These are phyloP conservation scores for Stephania cephalantha DNA, from an alignment of 164 flowering plant genomes.

Conservation along the genomic window DNA sequence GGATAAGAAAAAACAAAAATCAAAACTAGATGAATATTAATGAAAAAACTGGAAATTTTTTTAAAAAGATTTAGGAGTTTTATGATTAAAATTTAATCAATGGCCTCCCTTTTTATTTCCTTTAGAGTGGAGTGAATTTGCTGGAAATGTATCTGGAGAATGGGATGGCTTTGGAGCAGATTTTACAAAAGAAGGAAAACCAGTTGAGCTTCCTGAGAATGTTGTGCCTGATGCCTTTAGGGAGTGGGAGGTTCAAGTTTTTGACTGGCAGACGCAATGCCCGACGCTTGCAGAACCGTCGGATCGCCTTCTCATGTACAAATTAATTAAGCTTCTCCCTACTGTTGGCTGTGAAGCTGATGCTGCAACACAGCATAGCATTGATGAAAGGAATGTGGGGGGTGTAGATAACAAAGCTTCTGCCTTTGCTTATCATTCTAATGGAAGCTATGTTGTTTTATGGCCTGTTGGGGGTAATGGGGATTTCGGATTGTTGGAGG, in stretches of 20 bases:
- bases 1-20: too few species aligned
- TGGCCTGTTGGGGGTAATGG: constrained; percentile 42
- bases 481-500: constrained; percentile 32
- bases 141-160: constrained; percentile 76
- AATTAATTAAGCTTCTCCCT: constrained; percentile 68
- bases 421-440: constrained; percentile 60
- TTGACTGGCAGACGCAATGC: constrained; percentile 97
- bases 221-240: constrained; percentile 88
- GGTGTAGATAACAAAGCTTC: constrained; percentile 30
- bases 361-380: constrained; percentile 69
- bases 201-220: constrained; percentile 76
- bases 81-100: too few species aligned
- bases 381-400: constrained; percentile 54
- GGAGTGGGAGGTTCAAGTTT: constrained; percentile 94
- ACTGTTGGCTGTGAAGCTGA: constrained; percentile 99
- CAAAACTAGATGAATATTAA: too few species aligned
- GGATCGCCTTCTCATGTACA: constrained; percentile 40
- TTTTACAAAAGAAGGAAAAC: constrained; percentile 57
- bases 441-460: constrained; percentile 68
- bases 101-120: background rate
- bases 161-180: constrained; percentile 98
- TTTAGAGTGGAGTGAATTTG: constrained; percentile 69
- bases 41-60: too few species aligned
- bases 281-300: constrained; percentile 68
- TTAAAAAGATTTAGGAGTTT: too few species aligned